A percentile compares a stretch with the other conserved stretches of the same genome.
Conservation (phyloP, 805 yeast genomes). For the Kodamaea nitidulidarum region DNA sequence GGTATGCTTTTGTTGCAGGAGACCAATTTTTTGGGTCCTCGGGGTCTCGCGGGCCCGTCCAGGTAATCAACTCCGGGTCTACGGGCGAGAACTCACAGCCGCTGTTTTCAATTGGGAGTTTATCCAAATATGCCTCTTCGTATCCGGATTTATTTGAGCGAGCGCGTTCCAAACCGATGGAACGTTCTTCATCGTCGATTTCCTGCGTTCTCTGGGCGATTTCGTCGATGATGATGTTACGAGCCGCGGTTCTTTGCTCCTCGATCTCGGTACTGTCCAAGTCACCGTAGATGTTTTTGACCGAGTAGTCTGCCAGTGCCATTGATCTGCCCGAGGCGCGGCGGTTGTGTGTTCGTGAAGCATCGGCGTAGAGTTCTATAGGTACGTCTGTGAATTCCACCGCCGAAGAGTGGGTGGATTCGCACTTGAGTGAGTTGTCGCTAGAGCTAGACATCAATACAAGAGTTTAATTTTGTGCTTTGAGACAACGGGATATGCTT, state of each 20-base stretch:
- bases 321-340: constrained; percentile 2
- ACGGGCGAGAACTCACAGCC: constrained; percentile 52
- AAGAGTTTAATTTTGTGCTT: no score
- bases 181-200: constrained; percentile 17
- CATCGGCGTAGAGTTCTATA: constrained; percentile 2
- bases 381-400: constrained; percentile 1
- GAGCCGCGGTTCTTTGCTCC: constrained; percentile 28
- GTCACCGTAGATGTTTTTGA: constrained; percentile 31
- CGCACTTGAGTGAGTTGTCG: constrained; percentile 1
- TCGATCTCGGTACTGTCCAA: constrained; percentile 27
- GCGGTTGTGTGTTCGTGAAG: background rate
- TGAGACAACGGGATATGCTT: background rate
- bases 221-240: constrained; percentile 25
- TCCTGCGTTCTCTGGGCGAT: constrained; percentile 12
- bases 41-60: constrained; percentile 63
- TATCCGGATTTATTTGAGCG: constrained; percentile 3
- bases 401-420: background rate
- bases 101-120: constrained; percentile 35
- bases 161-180: constrained; percentile 5
- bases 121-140: constrained; percentile 17
- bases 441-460: background rate
- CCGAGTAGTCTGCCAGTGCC: constrained; percentile 17
- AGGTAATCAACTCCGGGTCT: constrained; percentile 66
- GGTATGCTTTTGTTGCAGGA: constrained; percentile 33
- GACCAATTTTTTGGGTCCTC: constrained; percentile 63